Conservation (phyloP, 257 asterid genomes). For the Lavandula angustifolia region DNA sequence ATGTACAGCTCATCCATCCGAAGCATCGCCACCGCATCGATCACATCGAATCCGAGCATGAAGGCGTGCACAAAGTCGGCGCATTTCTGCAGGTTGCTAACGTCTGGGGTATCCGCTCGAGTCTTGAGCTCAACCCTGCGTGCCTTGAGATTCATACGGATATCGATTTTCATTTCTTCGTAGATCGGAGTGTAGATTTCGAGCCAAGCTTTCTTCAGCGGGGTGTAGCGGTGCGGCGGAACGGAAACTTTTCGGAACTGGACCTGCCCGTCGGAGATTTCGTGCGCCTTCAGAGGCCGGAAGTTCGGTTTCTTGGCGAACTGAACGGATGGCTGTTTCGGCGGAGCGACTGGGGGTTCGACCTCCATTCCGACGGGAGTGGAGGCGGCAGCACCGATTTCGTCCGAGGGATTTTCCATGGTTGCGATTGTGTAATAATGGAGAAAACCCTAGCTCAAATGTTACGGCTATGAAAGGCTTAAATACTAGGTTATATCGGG, state of each 20-base stretch:
- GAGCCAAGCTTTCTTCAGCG: conserved; percentile 74
- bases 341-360: conserved; percentile 32
- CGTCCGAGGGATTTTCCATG: conserved; percentile 27
- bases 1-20: conserved; percentile 82
- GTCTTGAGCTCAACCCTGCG: conserved; percentile 87
- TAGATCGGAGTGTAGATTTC: conserved; percentile 78
- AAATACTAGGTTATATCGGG: background rate
- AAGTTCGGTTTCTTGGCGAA: conserved; percentile 65
- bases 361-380: conserved; percentile 48
- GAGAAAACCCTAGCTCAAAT: conserved; percentile 23
- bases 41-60: conserved; percentile 72
- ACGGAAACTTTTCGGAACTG: conserved; percentile 77
- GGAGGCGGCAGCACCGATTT: conserved; percentile 18
- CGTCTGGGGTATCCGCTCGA: conserved; percentile 78
- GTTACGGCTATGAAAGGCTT: background rate
- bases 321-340: conserved; percentile 26
- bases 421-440: background rate
- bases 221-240: conserved; percentile 79
- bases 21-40: conserved; percentile 70
- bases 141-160: conserved; percentile 83
- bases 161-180: conserved; percentile 75
- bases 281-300: conserved; percentile 72
- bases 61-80: conserved; percentile 95
- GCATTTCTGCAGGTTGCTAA: conserved; percentile 78
- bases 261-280: conserved; percentile 67